These are phyloP conservation scores for Eucalyptus sp. DNA, from an alignment of 345 rosid genomes.

Conservation along the genomic window DNA sequence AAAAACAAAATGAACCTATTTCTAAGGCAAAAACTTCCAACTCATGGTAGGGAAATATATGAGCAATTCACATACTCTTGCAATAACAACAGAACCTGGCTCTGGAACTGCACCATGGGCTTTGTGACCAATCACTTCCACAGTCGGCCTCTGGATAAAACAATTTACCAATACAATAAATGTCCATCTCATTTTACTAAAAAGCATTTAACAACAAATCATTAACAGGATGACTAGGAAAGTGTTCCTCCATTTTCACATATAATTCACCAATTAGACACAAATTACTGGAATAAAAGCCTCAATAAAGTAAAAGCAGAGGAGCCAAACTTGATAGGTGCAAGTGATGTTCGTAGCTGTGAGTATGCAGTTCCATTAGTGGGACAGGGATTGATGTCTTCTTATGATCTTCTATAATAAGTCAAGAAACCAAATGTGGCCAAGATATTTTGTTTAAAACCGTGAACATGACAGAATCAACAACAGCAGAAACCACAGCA, in stretches of 20 bases:
- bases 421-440: not conserved
- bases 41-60: not conserved
- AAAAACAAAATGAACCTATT: not conserved
- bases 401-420: not conserved
- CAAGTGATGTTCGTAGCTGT: not conserved
- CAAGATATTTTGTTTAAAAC: not conserved
- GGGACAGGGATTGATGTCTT: not conserved
- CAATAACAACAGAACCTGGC: constrained; percentile 71
- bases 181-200: not conserved
- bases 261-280: not conserved
- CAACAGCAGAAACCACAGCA: not conserved
- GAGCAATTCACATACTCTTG: constrained; percentile 37
- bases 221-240: not conserved
- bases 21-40: not conserved
- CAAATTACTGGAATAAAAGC: not conserved
- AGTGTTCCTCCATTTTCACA: not conserved
- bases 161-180: not conserved
- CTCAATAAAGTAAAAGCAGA: not conserved
- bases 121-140: constrained; percentile 78
- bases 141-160: constrained; percentile 48
- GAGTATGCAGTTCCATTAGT: not conserved
- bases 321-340: not conserved
- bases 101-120: constrained; percentile 81
- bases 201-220: not conserved
- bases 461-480: not conserved